Conservation (phyloP, 305 asterid species). For the Solanum hybrid region DNA sequence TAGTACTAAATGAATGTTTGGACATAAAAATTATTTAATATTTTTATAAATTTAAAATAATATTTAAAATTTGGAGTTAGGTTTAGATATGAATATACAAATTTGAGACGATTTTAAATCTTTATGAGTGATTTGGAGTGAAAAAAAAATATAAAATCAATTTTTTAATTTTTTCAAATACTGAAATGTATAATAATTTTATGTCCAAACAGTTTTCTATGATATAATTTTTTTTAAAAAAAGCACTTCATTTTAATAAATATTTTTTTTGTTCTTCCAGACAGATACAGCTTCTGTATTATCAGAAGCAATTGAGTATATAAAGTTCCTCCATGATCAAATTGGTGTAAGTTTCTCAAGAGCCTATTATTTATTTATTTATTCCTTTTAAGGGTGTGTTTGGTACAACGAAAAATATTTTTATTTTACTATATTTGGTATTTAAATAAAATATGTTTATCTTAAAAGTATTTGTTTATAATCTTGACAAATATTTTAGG, state of each 20-base stretch:
- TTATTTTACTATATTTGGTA: neutral
- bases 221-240: too few species aligned
- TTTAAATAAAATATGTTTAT: neutral
- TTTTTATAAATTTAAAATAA: too few species aligned
- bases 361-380: neutral
- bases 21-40: neutral
- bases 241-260: neutral
- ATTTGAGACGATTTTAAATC: neutral
- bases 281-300: constrained; percentile 98
- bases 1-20: neutral
- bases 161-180: too few species aligned
- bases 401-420: too few species aligned
- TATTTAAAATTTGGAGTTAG: too few species aligned
- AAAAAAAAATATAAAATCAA: too few species aligned
- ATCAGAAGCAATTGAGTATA: constrained; percentile 85
- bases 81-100: neutral
- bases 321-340: constrained; percentile 84
- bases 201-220: too few species aligned
- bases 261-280: constrained; percentile 24
- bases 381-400: too few species aligned
- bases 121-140: too few species aligned
- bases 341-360: constrained; percentile 48
- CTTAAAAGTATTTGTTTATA: neutral
- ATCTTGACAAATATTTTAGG: neutral
- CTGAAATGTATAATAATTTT: too few species aligned